phyloP scores from a whole-genome alignment of 2,329 filamentous ascomycete species.

The Cytospora mali region DNA sequence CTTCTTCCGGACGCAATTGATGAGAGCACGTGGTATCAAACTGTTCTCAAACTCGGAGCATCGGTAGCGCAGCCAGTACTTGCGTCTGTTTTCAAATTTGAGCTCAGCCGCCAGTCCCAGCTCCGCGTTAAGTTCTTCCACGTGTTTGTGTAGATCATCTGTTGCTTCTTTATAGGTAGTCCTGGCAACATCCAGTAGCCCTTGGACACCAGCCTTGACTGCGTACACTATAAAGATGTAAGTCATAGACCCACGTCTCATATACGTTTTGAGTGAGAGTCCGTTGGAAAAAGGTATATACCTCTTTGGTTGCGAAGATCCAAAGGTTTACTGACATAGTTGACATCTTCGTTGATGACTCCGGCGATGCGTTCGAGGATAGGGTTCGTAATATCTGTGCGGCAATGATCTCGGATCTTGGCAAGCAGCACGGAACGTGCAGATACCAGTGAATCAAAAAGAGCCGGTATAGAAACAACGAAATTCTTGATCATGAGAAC shows the following conservation, averaged over 20 bases:
- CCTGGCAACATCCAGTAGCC: conserved; percentile 83
- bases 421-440: conserved; percentile 66
- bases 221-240: conserved; percentile 29
- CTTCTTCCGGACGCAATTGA: conserved; percentile 75
- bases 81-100: conserved; percentile 75
- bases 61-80: conserved; percentile 76
- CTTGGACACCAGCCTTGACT: conserved; percentile 72
- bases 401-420: conserved; percentile 71
- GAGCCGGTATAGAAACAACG: conserved; percentile 64
- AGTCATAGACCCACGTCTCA: conserved; percentile 16
- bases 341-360: conserved; percentile 79
- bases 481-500: conserved; percentile 87
- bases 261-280: background rate
- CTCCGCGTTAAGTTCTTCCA: conserved; percentile 68
- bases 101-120: conserved; percentile 65
- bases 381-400: conserved; percentile 60
- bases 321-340: conserved; percentile 75
- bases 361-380: conserved; percentile 67
- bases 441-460: conserved; percentile 69
- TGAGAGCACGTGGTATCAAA: conserved; percentile 67
- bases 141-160: conserved; percentile 58
- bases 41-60: conserved; percentile 63
- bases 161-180: conserved; percentile 89
- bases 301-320: conserved; percentile 82
- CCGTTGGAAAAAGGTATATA: background rate